phyloP scores from a whole-genome alignment of 495 filamentous ascomycete genomes.

The Paragyromitra xinjiangensis region DNA sequence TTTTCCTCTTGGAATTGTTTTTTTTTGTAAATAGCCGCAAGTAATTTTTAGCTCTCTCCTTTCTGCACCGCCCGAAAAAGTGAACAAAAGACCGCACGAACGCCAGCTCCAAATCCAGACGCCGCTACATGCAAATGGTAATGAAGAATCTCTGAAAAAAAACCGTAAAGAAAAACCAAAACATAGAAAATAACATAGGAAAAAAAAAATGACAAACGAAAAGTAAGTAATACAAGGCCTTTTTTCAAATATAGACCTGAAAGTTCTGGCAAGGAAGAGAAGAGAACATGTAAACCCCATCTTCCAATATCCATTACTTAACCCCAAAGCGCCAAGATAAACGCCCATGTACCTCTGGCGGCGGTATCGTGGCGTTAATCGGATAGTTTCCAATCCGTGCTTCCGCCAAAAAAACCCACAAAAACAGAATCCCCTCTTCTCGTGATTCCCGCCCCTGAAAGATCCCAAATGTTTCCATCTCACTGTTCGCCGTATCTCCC shows the following conservation, averaged over 20 bases:
- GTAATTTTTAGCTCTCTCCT: conserved; percentile 35
- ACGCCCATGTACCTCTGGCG: conserved; percentile 9
- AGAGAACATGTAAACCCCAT: conserved; percentile 12
- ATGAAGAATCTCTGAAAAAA: conserved; percentile 37
- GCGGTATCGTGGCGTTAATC: conserved; percentile 44
- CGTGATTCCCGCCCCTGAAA: conserved; percentile 14
- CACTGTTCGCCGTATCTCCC: conserved; percentile 41
- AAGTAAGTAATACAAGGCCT: conserved; percentile 49
- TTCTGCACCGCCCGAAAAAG: conserved; percentile 22
- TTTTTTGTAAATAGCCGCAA: conserved; percentile 27
- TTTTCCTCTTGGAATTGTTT: conserved; percentile 32
- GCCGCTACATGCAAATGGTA: conserved; percentile 50
- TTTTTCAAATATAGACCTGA: conserved; percentile 51
- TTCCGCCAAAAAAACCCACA: conserved; percentile 25
- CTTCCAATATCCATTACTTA: conserved; percentile 32
- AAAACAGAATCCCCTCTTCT: conserved; percentile 33
- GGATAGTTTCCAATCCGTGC: conserved; percentile 37
- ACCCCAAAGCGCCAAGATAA: conserved; percentile 38
- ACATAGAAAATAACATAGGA: conserved; percentile 39
- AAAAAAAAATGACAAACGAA: conserved; percentile 33
- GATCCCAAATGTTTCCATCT: conserved; percentile 47
- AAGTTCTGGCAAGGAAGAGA: conserved; percentile 34
- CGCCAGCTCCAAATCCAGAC: conserved; percentile 53
- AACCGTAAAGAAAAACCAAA: conserved; percentile 27
- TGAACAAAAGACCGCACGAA: conserved; percentile 52